Evolutionary conservation across 2,329 filamentous ascomycete species (phyloP), one percentile per base, ranked within the genome.

Genomic region (Talaromyces piceae): DNA sequence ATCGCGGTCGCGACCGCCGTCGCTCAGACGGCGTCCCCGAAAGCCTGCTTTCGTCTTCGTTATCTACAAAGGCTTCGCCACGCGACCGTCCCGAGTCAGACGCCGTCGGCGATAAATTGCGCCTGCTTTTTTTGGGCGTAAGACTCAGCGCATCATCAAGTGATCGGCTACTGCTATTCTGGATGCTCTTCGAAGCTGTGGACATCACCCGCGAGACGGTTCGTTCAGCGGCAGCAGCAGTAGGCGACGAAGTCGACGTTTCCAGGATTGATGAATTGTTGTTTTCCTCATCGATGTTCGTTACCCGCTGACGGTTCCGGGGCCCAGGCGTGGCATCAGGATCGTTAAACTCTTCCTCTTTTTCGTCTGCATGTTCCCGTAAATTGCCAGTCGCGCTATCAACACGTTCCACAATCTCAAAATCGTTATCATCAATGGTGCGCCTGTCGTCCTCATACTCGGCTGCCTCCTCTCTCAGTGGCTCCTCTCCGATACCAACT

Each of bases 1-100:
- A 81, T 57, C 75, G 78, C 5, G 81, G 80, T 50, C 80, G 71
- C 57, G 70, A 75, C 48, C 65, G 63, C 47, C 61, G 64, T 33
- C 61, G 62, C 41, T 64, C 53, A 20, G 55, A 52, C 27, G 51
- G 64, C 28, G 58, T 54, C 43, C 52, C 54, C 9, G 59, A 58
- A 16, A 22, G 28, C 23, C 31, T 51, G 16, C 54, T 50, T 13
- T 53, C 47, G 45, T 61, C 60, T 11, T 52, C 54, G 28, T 62
- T 59, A 45, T 59, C 61, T 9, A 52, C 58, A 45, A 57, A 61
- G 45, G 59, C 56, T 16, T 67, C 63, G 45, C n/a, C n/a, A n/a
- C 57, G 56, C 41, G 64, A 64, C 27, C 61, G 45, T 37, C 58
- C 59, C n/a, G 49, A 48, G 5, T 51, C 54, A 8, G 60, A 58